These are phyloP conservation scores for Spiromastix sp. DNA, from an alignment of 2,329 filamentous ascomycete genomes.

Conservation along the genomic window DNA sequence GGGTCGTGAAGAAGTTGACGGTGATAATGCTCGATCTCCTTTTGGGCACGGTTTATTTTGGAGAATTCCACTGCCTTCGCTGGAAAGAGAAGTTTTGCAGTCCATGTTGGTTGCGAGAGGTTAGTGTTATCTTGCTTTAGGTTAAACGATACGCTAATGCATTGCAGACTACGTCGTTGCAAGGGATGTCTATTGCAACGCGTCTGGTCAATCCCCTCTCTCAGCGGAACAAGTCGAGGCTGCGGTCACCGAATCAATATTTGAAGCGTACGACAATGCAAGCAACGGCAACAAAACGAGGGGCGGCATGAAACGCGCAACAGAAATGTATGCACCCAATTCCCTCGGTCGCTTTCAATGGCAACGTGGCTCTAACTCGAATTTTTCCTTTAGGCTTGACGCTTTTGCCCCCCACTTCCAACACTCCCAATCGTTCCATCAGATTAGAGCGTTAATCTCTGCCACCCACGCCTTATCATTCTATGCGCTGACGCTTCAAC, in stretches of 20 bases:
- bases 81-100: slow-evolving; percentile 50
- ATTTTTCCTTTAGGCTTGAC: slow-evolving; percentile 23
- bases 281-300: slow-evolving; percentile 55
- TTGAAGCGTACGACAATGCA: slow-evolving; percentile 52
- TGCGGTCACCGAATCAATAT: slow-evolving; percentile 41
- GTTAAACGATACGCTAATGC: slow-evolving; percentile 5
- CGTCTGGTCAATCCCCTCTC: slow-evolving; percentile 25
- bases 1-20: slow-evolving; percentile 27
- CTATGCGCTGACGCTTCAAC: slow-evolving; percentile 53
- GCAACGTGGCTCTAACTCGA: slow-evolving; percentile 5
- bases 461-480: slow-evolving; percentile 56
- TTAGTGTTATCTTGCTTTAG: slow-evolving; percentile 16
- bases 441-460: slow-evolving; percentile 44
- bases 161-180: slow-evolving; percentile 31
- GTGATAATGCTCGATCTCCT: slow-evolving; percentile 17
- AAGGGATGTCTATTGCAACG: slow-evolving; percentile 27
- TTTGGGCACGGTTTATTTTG: slow-evolving; percentile 38
- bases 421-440: slow-evolving; percentile 27
- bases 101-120: slow-evolving; percentile 41
- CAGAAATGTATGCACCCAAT: slow-evolving; percentile 36
- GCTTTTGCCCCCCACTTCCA: slow-evolving; percentile 34
- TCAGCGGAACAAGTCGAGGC: slow-evolving; percentile 39
- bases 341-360: not conserved
- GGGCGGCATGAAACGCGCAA: slow-evolving; percentile 52
- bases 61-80: slow-evolving; percentile 34